Conservation (phyloP, 2,329 filamentous ascomycete genomes). For the Pseudopyricularia javanii region DNA sequence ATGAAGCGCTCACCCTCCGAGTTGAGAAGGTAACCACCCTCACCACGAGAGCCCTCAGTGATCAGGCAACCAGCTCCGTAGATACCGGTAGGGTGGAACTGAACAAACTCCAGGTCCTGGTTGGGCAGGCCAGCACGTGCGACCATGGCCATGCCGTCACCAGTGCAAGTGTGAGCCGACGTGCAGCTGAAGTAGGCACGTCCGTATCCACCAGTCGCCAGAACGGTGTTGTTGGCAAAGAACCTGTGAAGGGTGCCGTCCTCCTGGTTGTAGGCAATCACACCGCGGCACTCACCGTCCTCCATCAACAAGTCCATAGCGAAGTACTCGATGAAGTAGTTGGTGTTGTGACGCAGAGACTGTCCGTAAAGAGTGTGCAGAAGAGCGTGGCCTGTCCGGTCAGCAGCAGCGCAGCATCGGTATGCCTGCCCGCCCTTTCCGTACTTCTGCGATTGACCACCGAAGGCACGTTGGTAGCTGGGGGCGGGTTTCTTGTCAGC, state of each 20-base stretch:
- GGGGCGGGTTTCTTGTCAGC: not conserved
- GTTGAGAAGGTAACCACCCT: conserved; percentile 96
- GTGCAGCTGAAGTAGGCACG: conserved; percentile 98
- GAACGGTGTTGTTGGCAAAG: conserved; percentile 89
- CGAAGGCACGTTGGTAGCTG: conserved; percentile 94
- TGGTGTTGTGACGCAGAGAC: conserved; percentile 93
- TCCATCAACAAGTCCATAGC: conserved; percentile 96
- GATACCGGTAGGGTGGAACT: conserved; percentile 98
- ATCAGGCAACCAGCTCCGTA: conserved; percentile 97
- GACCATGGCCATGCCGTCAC: conserved; percentile 99
- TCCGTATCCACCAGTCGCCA: conserved; percentile 95
- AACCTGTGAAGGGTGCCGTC: conserved; percentile 96
- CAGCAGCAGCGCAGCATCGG: conserved; percentile 89
- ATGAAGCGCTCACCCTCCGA: conserved; percentile 98
- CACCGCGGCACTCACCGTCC: conserved; percentile 90
- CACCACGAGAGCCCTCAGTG: conserved; percentile 93
- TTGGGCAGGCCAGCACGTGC: conserved; percentile 93
- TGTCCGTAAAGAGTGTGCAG: conserved; percentile 98
- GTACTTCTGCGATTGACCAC: conserved; percentile 89
- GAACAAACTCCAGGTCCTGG: conserved; percentile 98
- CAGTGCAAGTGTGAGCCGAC: conserved; percentile 94
- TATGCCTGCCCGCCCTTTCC: conserved; percentile 98
- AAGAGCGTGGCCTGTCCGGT: conserved; percentile 93
- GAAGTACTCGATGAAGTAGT: conserved; percentile 99
- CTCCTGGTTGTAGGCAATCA: conserved; percentile 96